Evolutionary conservation across 352 stramenopile species (phyloP), one percentile per base, ranked within the genome.

Genomic region (Phytophthora tubulina): DNA sequence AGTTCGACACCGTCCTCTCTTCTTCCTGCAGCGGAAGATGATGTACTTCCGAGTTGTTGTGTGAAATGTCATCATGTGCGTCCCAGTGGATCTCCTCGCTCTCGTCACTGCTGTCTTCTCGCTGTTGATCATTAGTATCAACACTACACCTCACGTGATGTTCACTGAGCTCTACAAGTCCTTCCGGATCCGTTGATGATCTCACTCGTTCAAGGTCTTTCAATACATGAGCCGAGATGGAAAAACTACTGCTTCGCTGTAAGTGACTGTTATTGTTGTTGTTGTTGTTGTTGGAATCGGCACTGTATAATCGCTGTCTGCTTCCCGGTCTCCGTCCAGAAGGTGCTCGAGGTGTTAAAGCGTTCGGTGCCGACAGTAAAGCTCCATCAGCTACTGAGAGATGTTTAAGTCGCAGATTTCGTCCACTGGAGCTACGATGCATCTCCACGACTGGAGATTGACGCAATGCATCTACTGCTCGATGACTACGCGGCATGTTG

Each of bases 191-290:
- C 5, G 67, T 79, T 1, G 52, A 59, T 6, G 74, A 79, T 1
- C 74, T 72, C 10, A 72, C 54, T n/a, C 79, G 69, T 2, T 82
- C 82, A 10, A 90, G 62, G 17, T 90, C 78, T 50, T 86, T 80
- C 36, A 90, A 54, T 2, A 73, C 76, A 49, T 80, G 74, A 31
- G 82, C 76, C 3, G 82, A 84, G 58, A 92, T 88, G 15, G 81
- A 85, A 50, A 90, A 92, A 46, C 84, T 92, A 54, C 78, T 86
- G n/a, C 84, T 80, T 42, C 82, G 72, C 27, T 90, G 59, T 52
- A 76, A 55, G 15, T 48, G 17, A 30, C 21, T 78, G 36, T 88
- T 64, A 10, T 61, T 72, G 39, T 60, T 54, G 8, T 36, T 62
- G 30, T 4, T 50, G 8, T 27, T 75, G 49, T 36, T 75, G 46